Base-by-base conservation (phyloP, 225 moss, liverwort and hornwort genomes). In the Straminergon stramineum region DNA sequence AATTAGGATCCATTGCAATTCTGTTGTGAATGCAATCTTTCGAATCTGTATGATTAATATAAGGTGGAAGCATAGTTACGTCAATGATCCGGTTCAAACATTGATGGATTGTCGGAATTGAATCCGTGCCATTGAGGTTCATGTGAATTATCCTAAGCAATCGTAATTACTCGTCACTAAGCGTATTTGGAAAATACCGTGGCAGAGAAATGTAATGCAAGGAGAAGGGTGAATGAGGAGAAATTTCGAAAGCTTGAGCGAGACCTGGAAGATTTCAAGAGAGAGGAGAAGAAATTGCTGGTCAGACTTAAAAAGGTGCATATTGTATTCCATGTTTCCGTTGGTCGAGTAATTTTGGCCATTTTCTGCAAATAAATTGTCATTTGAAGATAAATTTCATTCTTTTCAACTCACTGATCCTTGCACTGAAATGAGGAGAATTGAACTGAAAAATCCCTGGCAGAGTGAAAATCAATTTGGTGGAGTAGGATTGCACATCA, bases 201-300 rank as follows among this genome's bases (percentile, higher is more conserved):
- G 83, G 66, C 66, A 90, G 90, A 82, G 82, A 90, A 86, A 90
- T 90, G 90, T 48, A 86, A 90, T 82, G 86, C 90, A 66, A 86
- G 82, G 75, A 86, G 86, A 48, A 86, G 86, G 16, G 66, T 75
- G 82, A 90, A 75, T 39, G 86, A 66, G 57, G 90, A 86, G 82
- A 82, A 86, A 18, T 90, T 90, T 73, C 66, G 71, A 65, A 86
- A 86, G 75, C 86, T 90, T 22, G 86, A 90, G 75, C 55, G 41
- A 75, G 90, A 90, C 31, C 31, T 90, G 74, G 82, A 75, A 82
- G 82, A 86, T 56, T 86, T 90, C 82, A 76, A 82, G 75, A 82
- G 48, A 13, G 90, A 87, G 57, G 86, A 90, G 58, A 82, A 90
- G 75, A 67, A 90, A 51, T 60, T 87, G 48, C 76, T 87, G 51